phyloP scores from a whole-genome alignment of 2,329 filamentous ascomycete species.

The Diaporthe sp. region DNA sequence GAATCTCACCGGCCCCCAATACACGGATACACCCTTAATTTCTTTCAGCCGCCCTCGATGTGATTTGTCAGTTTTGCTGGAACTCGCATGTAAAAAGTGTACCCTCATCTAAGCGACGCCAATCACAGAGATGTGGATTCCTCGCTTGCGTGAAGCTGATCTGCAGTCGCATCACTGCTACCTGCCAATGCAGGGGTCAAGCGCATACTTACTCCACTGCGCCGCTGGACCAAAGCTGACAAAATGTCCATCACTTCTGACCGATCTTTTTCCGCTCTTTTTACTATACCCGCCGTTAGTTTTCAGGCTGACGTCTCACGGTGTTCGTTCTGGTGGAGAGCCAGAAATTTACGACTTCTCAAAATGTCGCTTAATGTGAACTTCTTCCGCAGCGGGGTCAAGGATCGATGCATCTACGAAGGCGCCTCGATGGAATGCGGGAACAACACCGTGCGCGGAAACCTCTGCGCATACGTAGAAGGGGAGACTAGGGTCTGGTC shows the following conservation, averaged over 20 bases:
- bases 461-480: slow-evolving; percentile 7
- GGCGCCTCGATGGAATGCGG: not conserved
- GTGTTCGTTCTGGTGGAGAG: not conserved
- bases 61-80: not conserved
- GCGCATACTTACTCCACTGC: not conserved
- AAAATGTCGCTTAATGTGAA: not conserved
- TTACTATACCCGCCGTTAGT: not conserved
- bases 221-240: not conserved
- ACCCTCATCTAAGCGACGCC: not conserved
- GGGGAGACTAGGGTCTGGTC: not conserved
- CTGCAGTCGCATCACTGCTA: not conserved
- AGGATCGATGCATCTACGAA: not conserved
- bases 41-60: not conserved
- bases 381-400: not conserved
- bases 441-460: not conserved
- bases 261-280: not conserved
- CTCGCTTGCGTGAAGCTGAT: not conserved
- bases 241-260: not conserved
- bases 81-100: not conserved
- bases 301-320: not conserved
- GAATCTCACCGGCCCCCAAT: not conserved
- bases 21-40: too few relatives aligned
- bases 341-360: not conserved
- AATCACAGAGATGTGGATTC: not conserved
- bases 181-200: not conserved